Percentiles rank a stretch among this genome's conserved stretches.
These are phyloP conservation scores for Oryza meridionalis DNA, from an alignment of 176 grass and related monocot species.

Conservation along the genomic window DNA sequence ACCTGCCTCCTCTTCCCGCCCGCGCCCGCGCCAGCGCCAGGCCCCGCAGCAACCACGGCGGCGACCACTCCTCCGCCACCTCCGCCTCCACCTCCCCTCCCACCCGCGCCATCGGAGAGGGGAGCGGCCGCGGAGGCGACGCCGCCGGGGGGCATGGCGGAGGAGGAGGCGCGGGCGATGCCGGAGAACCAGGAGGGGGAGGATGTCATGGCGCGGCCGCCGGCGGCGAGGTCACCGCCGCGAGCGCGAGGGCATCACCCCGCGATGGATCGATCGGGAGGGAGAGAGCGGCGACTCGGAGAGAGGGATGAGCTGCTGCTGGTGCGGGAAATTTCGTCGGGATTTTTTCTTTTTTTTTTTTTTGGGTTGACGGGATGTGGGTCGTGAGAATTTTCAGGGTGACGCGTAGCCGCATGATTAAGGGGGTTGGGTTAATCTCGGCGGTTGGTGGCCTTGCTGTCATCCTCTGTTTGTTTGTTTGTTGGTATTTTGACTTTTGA, in stretches of 20 bases:
- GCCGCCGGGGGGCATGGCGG: conserved; percentile 41
- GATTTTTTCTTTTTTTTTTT: neutral
- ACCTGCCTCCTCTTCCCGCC: conserved; percentile 61
- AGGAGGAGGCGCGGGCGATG: conserved; percentile 51
- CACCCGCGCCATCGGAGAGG: neutral
- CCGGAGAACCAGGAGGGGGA: conserved; percentile 80
- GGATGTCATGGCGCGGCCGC: conserved; percentile 43
- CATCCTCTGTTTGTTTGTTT: neutral
- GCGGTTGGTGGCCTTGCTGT: neutral
- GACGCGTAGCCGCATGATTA: neutral
- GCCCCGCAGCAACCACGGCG: neutral
- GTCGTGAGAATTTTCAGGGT: neutral
- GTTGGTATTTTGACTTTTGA: too few relatives aligned
- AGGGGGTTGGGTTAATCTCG: neutral
- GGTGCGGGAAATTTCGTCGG: neutral
- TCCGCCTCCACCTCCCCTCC: neutral
- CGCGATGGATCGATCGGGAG: neutral
- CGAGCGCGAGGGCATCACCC: conserved; percentile 31
- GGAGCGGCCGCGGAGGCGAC: conserved; percentile 47
- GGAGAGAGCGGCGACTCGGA: too few relatives aligned
- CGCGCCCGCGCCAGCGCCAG: neutral
- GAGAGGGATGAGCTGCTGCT: neutral
- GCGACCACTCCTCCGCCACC: conserved; percentile 23
- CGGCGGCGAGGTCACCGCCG: conserved; percentile 35
- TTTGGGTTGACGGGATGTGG: too few relatives aligned